phyloP scores from a whole-genome alignment of 192 early-diverging fungal genomes.

The Phlyctochytrium arcticum region DNA sequence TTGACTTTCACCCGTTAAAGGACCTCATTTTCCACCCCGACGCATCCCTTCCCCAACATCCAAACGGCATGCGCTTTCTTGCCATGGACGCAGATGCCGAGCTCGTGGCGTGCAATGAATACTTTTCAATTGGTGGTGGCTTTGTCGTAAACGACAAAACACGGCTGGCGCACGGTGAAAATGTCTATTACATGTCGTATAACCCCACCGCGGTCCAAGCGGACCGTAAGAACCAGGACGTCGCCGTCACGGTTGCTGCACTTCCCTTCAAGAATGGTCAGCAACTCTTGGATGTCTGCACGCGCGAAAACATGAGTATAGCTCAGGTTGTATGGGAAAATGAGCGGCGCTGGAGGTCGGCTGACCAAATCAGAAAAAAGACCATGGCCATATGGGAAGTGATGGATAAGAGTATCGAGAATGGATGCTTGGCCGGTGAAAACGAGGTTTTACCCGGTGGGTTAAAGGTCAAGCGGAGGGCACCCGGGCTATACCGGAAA shows the following conservation, averaged over 20 bases:
- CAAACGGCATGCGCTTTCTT: slow-evolving; percentile 94
- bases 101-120: slow-evolving; percentile 88
- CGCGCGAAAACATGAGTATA: slow-evolving; percentile 79
- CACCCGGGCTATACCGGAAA: slow-evolving; percentile 82
- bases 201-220: slow-evolving; percentile 29
- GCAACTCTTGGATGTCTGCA: slow-evolving; percentile 76
- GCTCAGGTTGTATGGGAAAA: slow-evolving; percentile 95
- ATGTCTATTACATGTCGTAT: slow-evolving; percentile 52
- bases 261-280: slow-evolving; percentile 80
- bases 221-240: slow-evolving; percentile 24
- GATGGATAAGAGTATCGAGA: slow-evolving; percentile 75
- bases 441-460: slow-evolving; percentile 70
- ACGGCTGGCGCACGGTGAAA: slow-evolving; percentile 69
- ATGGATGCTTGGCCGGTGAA: slow-evolving; percentile 33
- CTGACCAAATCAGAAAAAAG: slow-evolving; percentile 72
- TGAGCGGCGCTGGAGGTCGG: slow-evolving; percentile 84
- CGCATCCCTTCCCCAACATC: slow-evolving; percentile 86
- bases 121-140: slow-evolving; percentile 93
- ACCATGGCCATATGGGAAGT: slow-evolving; percentile 83
- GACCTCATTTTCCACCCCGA: slow-evolving; percentile 87
- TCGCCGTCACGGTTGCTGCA: slow-evolving; percentile 62
- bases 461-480: slow-evolving; percentile 76
- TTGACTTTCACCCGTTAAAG: slow-evolving; percentile 78
- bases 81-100: slow-evolving; percentile 77
- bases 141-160: slow-evolving; percentile 94